phyloP scores from a whole-genome alignment of 179 eudicot genomes.

The Silene vulgaris region DNA sequence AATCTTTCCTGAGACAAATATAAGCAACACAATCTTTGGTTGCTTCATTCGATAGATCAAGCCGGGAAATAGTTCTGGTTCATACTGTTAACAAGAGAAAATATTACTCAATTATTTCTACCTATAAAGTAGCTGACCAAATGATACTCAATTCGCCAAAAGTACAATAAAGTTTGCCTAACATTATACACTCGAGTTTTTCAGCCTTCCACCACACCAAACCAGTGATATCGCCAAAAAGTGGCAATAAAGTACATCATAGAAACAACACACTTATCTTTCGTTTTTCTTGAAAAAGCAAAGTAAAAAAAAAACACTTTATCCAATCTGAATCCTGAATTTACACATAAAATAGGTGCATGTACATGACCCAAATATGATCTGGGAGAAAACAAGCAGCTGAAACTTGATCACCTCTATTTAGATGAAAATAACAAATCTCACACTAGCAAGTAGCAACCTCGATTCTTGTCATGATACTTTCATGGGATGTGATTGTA shows the following conservation, averaged over 20 bases:
- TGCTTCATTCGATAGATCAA: slow-evolving; percentile 90
- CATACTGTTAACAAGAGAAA: slow-evolving; percentile 44
- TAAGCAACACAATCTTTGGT: slow-evolving; percentile 46
- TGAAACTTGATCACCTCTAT: neutral
- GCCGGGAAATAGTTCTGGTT: slow-evolving; percentile 93
- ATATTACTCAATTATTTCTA: no score
- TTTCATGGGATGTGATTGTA: neutral
- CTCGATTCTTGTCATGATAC: neutral
- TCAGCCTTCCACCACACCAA: neutral
- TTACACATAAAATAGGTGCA: no score
- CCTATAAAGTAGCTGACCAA: no score
- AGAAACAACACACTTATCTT: no score
- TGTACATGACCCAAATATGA: neutral
- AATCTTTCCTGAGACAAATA: slow-evolving; percentile 76
- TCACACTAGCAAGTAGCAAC: neutral
- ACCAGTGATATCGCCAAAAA: neutral
- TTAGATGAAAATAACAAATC: neutral
- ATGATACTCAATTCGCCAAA: no score
- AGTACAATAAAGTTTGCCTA: no score
- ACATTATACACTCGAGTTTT: no score
- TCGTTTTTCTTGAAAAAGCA: no score
- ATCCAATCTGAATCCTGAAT: no score
- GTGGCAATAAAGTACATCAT: no score
- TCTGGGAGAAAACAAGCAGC: neutral
- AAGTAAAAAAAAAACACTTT: no score